Percentiles rank a stretch among this genome's conserved stretches.
Evolutionary conservation across 345 rosid species (phyloP).

Genomic region (Corymbia maculata): DNA sequence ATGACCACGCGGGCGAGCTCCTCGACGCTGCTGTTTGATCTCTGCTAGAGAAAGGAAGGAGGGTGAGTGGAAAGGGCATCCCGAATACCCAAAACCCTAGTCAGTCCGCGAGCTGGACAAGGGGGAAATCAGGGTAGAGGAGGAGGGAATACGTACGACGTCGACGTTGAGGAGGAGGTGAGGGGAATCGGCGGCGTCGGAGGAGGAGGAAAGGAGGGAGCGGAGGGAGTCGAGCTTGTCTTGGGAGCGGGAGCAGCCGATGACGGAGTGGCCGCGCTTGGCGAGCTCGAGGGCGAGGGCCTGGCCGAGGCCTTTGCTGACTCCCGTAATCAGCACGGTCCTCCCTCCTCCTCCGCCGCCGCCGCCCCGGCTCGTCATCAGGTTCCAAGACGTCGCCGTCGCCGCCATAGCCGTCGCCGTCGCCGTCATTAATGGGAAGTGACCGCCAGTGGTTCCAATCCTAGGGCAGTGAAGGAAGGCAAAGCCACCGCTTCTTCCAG

Average conservation of each 20-base stretch:
- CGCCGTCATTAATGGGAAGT: background rate
- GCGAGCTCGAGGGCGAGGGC: constrained; percentile 85
- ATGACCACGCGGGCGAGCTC: constrained; percentile 57
- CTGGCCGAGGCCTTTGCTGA: constrained; percentile 78
- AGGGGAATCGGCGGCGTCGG: constrained; percentile 1
- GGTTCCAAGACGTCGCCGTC: constrained; percentile 18
- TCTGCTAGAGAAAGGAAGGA: constrained; percentile 18
- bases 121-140: background rate
- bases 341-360: constrained; percentile 14
- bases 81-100: background rate
- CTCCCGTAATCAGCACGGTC: constrained; percentile 76
- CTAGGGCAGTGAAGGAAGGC: background rate
- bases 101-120: background rate
- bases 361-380: constrained; percentile 5
- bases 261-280: constrained; percentile 73
- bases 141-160: constrained; percentile 31
- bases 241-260: constrained; percentile 87
- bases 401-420: background rate
- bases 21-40: constrained; percentile 56
- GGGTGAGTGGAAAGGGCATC: background rate
- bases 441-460: background rate
- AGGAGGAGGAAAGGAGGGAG: constrained; percentile 37
- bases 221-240: constrained; percentile 67
- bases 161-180: constrained; percentile 78
- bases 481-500: background rate